phyloP scores from a whole-genome alignment of 257 asterid species.

The Fraxinus quadrangulata region DNA sequence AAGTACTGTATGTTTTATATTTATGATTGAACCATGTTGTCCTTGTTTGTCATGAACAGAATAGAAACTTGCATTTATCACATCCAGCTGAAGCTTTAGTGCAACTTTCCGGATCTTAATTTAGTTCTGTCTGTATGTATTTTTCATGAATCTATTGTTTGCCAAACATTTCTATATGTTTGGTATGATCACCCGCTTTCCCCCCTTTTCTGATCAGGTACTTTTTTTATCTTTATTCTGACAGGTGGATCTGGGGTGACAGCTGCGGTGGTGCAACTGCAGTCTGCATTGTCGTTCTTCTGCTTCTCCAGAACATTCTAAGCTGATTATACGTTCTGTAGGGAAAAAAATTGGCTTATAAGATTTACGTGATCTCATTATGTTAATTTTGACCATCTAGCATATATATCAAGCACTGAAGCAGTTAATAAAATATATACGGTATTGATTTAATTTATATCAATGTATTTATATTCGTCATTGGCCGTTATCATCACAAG shows the following conservation, averaged over 20 bases:
- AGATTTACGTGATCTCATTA: background rate
- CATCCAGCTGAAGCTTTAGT: too few species aligned
- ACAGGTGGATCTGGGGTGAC: conserved; percentile 54
- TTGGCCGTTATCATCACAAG: conserved; percentile 33
- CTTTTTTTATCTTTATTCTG: too few species aligned
- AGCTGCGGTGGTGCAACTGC: conserved; percentile 35
- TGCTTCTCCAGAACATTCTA: background rate
- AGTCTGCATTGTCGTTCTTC: background rate
- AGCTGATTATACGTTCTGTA: background rate
- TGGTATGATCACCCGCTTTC: too few species aligned
- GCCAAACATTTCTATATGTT: too few species aligned
- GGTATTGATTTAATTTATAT: background rate
- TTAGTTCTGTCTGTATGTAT: background rate
- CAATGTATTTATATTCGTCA: conserved; percentile 2
- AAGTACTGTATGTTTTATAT: too few species aligned
- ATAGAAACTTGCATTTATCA: too few species aligned
- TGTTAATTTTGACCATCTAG: background rate
- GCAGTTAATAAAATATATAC: background rate
- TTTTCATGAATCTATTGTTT: background rate
- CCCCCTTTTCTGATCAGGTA: too few species aligned
- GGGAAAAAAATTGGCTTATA: background rate
- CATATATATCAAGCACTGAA: background rate
- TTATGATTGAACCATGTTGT: too few species aligned
- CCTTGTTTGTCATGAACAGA: too few species aligned
- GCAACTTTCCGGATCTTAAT: too few species aligned